A percentile compares a stretch with the other conserved stretches of the same genome.
These are phyloP conservation scores for Friedmanniomyces simplex DNA, from an alignment of 495 filamentous ascomycete species.

Conservation along the genomic window DNA sequence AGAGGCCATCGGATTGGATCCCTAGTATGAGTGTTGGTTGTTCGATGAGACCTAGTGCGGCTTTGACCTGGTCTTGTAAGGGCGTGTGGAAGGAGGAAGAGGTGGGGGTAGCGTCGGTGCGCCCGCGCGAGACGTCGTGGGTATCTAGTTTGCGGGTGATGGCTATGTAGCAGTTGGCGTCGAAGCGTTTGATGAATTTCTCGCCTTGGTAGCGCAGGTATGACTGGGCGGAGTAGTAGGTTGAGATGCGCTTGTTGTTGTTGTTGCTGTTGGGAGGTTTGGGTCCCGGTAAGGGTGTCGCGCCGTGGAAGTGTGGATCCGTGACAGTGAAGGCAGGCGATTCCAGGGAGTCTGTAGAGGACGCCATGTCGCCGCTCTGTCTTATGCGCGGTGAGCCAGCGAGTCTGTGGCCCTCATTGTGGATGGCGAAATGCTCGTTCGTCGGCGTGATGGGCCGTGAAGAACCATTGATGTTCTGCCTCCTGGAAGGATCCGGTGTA, in stretches of 20 bases:
- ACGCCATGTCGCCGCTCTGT: slow-evolving; percentile 9
- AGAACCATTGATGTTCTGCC: slow-evolving; percentile 64
- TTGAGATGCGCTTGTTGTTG: slow-evolving; percentile 47
- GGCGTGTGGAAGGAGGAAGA: not conserved
- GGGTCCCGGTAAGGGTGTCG: slow-evolving; percentile 33
- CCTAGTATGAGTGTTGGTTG: slow-evolving; percentile 85
- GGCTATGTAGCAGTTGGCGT: slow-evolving; percentile 97
- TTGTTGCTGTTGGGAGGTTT: slow-evolving; percentile 21
- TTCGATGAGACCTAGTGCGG: slow-evolving; percentile 68
- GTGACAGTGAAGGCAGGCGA: slow-evolving; percentile 34
- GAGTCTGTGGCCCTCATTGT: slow-evolving; percentile 85
- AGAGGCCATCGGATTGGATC: slow-evolving; percentile 89
- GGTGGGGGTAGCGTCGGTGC: slow-evolving; percentile 31
- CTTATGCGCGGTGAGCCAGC: slow-evolving; percentile 30
- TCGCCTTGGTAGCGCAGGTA: slow-evolving; percentile 96
- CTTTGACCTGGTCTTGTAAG: slow-evolving; percentile 40
- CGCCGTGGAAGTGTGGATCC: slow-evolving; percentile 73
- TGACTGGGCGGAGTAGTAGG: slow-evolving; percentile 93
- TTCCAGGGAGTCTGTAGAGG: slow-evolving; percentile 10
- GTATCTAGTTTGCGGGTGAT: slow-evolving; percentile 99
- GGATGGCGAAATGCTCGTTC: slow-evolving; percentile 83
- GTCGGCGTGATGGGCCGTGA: slow-evolving; percentile 50
- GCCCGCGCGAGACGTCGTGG: slow-evolving; percentile 77
- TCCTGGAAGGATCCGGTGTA: slow-evolving; percentile 69
- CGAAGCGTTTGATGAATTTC: slow-evolving; percentile 95